Evolutionary conservation across 805 yeast species (phyloP), one percentile per base, ranked within the genome.

Genomic region (Ogataea populi-albae): DNA sequence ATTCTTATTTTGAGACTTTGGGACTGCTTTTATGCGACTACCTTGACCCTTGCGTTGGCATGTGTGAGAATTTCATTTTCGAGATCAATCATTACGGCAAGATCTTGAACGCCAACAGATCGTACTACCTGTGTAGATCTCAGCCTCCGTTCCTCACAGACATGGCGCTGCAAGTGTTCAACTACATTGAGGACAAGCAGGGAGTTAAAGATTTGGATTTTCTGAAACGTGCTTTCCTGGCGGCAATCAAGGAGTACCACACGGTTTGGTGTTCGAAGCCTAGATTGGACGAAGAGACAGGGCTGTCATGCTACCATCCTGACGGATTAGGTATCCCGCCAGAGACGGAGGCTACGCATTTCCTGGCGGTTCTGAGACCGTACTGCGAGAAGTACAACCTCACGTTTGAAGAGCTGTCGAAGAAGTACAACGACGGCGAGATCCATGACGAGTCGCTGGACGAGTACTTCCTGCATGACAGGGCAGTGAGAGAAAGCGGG

Each of bases 131-230:
- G 30, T 81, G 91, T 40, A 75, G 98, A 50, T 86, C 97, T 0
- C 98, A 93, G 62, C 98, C 98, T 3, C 98, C 98, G 8, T 91
- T 91, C 56, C 65, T 93, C 40, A 89, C 98, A 0, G 98, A 91
- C 59, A 85, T 93, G 95, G 81, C 93, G 0, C 52, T 84, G 31
- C 66, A 77, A 38, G 79, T 86, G 0, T 85, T 73, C 55, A 65
- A 77, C 12, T 77, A 77, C 42, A 73, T 81, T 43, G 46, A 49
- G 25, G 47, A 54, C 17, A 45, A 69, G 7, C 28, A 16, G 6
- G 64, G 64, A 37, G 68, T 69, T 4, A 70, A 66, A 40, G 77
- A 85, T 4, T 42, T 73, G 7, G 81, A 76, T 32, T 77, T 93
- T 37, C 65, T 91, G 40, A 60, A 65, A 38, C 68, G 86, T 40